These are phyloP conservation scores for Trichoderma endophyticum DNA, from an alignment of 2,329 filamentous ascomycete genomes.

Conservation along the genomic window DNA sequence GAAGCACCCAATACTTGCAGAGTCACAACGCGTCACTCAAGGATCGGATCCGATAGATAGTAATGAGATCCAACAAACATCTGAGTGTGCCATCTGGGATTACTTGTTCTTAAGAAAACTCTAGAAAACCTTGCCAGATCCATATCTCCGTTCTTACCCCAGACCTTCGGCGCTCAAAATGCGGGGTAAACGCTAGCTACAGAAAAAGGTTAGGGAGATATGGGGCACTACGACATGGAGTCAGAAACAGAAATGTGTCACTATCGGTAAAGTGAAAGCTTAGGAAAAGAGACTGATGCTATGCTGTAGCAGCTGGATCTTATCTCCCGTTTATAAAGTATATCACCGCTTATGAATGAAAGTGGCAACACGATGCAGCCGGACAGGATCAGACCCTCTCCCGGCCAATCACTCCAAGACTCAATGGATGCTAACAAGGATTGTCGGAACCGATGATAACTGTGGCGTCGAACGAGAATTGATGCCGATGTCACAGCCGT, in stretches of 20 bases:
- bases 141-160: background rate
- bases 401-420: background rate
- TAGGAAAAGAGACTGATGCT: background rate
- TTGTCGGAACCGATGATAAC: background rate
- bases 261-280: background rate
- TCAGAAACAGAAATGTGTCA: background rate
- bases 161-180: background rate
- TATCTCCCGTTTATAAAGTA: background rate
- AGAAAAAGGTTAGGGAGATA: background rate
- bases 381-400: background rate
- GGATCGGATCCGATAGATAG: background rate
- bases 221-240: background rate
- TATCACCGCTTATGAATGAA: background rate
- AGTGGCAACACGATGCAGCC: background rate
- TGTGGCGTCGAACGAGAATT: background rate
- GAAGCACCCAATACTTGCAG: background rate
- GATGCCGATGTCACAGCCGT: too few species aligned
- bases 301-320: background rate
- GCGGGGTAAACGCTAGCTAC: background rate
- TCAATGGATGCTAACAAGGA: background rate
- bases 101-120: background rate
- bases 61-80: background rate
- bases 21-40: background rate
- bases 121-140: background rate
- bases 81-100: background rate